These are phyloP conservation scores for Candida xiaguanensis DNA, from an alignment of 805 yeast species.

Conservation along the genomic window DNA sequence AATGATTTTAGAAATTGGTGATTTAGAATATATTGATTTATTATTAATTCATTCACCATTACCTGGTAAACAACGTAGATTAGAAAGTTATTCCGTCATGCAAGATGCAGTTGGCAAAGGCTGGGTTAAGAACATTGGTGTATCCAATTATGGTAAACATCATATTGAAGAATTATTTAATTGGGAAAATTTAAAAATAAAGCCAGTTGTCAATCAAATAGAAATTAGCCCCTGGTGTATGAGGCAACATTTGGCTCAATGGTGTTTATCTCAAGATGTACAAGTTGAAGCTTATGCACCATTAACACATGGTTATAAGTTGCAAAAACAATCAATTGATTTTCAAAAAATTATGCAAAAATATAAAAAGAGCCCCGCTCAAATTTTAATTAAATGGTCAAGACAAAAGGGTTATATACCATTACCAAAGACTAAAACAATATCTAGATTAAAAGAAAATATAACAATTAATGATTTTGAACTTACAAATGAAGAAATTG, in stretches of 20 bases:
- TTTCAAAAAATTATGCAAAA: slow-evolving; percentile 24
- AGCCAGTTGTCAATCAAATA: slow-evolving; percentile 48
- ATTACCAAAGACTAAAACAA: slow-evolving; percentile 29
- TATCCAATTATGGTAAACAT: slow-evolving; percentile 57
- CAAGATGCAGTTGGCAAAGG: slow-evolving; percentile 54
- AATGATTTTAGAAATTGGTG: slow-evolving; percentile 42
- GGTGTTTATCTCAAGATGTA: slow-evolving; percentile 23
- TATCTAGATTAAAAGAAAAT: slow-evolving; percentile 20
- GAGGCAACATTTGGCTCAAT: slow-evolving; percentile 35
- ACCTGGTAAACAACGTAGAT: slow-evolving; percentile 37
- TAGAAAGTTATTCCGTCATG: slow-evolving; percentile 52
- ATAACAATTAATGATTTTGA: slow-evolving; percentile 23
- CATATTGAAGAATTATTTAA: slow-evolving; percentile 53
- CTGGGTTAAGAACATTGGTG: slow-evolving; percentile 52
- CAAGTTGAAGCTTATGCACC: slow-evolving; percentile 38
- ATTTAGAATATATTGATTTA: slow-evolving; percentile 67
- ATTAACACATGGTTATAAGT: slow-evolving; percentile 32
- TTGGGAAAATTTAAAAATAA: slow-evolving; percentile 41
- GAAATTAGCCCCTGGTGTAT: slow-evolving; percentile 50
- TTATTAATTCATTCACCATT: slow-evolving; percentile 61
- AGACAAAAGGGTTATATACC: slow-evolving; percentile 44
- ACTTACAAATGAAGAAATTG: slow-evolving; percentile 23
- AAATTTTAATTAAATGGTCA: slow-evolving; percentile 47
- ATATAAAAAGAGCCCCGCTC: slow-evolving; percentile 41
- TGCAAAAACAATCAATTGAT: slow-evolving; percentile 19